Evolutionary conservation across 495 filamentous ascomycete genomes (phyloP), one percentile per base, ranked within the genome.

Genomic region (Trichoderma asperelloides): DNA sequence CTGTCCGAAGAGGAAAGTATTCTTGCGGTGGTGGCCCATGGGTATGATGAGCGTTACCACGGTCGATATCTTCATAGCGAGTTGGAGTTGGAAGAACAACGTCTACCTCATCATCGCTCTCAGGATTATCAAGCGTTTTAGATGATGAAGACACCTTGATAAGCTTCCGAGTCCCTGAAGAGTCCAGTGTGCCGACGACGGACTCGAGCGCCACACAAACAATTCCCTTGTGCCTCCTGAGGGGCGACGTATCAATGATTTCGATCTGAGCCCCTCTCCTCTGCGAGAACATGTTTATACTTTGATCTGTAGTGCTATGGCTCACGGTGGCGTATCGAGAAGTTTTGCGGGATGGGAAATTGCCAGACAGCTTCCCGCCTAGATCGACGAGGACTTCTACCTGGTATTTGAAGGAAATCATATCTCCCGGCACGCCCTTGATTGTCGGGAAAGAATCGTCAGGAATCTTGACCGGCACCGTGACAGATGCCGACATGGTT

Each of bases 361-460:
- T 73, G 6, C 87, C 86, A 25, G 87, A 86, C 5, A 96, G 81
- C 72, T 92, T 97, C 16, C 94, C 93, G 33, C 94, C 91, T 11
- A 97, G 80, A 72, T 98, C 95, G 2, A 97, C 84, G 25, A 98
- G 88, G 3, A 97, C 90, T 74, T 98, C 95, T 28, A 97, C 84
- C 70, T 90, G 91, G 73, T 98, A 98, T 70, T 88, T 90, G 77
- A 98, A 98, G 69, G 87, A 91, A 68, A 98, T 96, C 84, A 97
- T 92, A 28, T 88, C 86, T 25, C 93, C 91, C 0, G 95, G 95
- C 4, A 96, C 92, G 66, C 85, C 87, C 15, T 85, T 88, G 68
- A 98, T 97, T 8, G 93, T 96, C 2, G 95, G 94, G 71, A 98
- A 98, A 0, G 87, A 86, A 69, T 97, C 92, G 69, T 93, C 92